Percentiles rank a stretch among this genome's conserved stretches.
Evolutionary conservation across 73 alveolate genomes (phyloP).

Genomic region (Paramecium octaurelia): DNA sequence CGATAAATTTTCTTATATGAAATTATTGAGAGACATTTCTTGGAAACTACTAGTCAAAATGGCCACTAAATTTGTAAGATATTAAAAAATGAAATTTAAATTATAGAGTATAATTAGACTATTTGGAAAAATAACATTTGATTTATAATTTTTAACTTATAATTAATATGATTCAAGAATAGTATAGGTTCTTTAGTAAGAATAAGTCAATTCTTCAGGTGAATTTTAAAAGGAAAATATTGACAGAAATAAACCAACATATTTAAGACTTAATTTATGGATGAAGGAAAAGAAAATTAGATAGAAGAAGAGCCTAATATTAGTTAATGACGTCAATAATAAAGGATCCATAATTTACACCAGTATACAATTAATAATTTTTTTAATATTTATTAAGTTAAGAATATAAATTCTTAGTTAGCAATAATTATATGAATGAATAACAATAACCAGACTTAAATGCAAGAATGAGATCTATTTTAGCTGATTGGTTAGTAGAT

Average conservation of each 20-base stretch:
- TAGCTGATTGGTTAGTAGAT: constrained; percentile 81
- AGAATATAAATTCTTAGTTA: constrained; percentile 6
- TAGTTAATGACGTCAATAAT: not conserved
- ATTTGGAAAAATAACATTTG: not conserved
- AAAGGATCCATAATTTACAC: not conserved
- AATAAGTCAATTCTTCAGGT: constrained; percentile 11
- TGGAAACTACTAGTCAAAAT: no score
- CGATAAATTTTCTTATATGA: no score
- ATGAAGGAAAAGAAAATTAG: not conserved
- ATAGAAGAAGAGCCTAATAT: not conserved
- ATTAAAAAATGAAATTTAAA: not conserved
- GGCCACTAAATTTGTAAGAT: no score
- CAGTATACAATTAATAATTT: not conserved
- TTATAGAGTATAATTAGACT: not conserved
- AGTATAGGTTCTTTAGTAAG: constrained; percentile 13
- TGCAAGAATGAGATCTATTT: constrained; percentile 77
- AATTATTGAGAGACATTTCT: no score
- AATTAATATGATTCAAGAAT: not conserved
- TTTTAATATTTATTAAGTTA: not conserved
- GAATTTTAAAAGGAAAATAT: not conserved
- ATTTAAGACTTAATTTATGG: not conserved
- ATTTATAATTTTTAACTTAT: constrained; percentile 24
- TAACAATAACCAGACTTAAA: constrained; percentile 68
- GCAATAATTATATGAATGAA: not conserved
- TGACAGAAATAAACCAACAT: not conserved